phyloP scores from a whole-genome alignment of 2,329 filamentous ascomycete species.

The Alternaria tenuissima region DNA sequence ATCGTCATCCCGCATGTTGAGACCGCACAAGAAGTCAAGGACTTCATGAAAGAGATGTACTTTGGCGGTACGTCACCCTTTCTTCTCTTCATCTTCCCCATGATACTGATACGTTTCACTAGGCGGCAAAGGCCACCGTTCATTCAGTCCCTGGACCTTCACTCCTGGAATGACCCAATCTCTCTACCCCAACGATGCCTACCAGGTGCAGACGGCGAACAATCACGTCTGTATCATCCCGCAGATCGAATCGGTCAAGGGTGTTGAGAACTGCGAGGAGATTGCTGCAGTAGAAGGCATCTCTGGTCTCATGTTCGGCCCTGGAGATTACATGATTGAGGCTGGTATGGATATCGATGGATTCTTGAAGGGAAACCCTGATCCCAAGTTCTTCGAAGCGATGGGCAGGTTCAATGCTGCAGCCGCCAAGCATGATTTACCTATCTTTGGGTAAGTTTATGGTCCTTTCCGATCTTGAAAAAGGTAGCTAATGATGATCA shows the following conservation, averaged over 20 bases:
- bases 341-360: slow-evolving; percentile 29
- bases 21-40: slow-evolving; percentile 33
- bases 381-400: slow-evolving; percentile 27
- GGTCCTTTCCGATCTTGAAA: background rate
- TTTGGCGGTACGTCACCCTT: slow-evolving; percentile 17
- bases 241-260: slow-evolving; percentile 38
- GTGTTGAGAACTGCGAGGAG: slow-evolving; percentile 36
- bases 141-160: slow-evolving; percentile 39
- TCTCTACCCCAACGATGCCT: slow-evolving; percentile 33
- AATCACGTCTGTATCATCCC: slow-evolving; percentile 38
- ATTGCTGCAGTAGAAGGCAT: slow-evolving; percentile 39
- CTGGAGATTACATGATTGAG: slow-evolving; percentile 37
- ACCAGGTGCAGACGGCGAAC: slow-evolving; percentile 35
- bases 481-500: slow-evolving; percentile 12
- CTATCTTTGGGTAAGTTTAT: slow-evolving; percentile 31
- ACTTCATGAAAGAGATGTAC: slow-evolving; percentile 35
- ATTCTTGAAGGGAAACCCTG: slow-evolving; percentile 24
- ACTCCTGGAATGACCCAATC: slow-evolving; percentile 31
- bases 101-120: slow-evolving; percentile 5
- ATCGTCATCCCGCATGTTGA: slow-evolving; percentile 37
- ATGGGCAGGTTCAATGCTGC: slow-evolving; percentile 33
- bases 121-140: slow-evolving; percentile 28
- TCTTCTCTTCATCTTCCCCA: background rate
- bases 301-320: slow-evolving; percentile 37
- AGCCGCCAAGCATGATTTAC: slow-evolving; percentile 32